Conservation (phyloP, 2,329 filamentous ascomycete genomes). For the Aspergillus sp. region DNA sequence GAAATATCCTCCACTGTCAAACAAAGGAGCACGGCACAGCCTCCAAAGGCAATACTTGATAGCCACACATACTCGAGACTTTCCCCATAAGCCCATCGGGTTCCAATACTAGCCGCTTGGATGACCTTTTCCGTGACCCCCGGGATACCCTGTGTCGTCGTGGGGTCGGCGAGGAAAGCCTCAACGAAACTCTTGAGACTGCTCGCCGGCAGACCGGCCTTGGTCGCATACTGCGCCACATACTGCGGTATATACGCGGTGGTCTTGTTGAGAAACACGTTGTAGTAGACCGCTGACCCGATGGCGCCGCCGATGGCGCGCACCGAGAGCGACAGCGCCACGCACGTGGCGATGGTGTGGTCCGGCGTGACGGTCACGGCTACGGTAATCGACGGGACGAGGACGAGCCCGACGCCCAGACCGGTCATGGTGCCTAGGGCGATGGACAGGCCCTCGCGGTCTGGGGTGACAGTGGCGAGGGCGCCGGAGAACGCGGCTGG, state of each 20-base stretch:
- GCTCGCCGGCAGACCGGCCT: not conserved
- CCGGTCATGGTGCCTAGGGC: not conserved
- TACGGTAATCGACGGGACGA: not conserved
- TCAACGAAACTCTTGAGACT: not conserved
- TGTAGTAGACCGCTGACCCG: not conserved
- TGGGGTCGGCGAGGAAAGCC: not conserved
- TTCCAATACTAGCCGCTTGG: not conserved
- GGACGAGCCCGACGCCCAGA: not conserved
- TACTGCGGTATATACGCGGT: not conserved
- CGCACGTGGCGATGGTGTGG: not conserved
- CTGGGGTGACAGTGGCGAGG: not conserved
- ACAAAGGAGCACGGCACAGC: not conserved
- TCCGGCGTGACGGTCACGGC: not conserved
- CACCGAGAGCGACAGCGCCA: not conserved
- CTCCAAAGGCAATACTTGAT: not conserved
- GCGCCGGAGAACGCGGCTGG: conserved; percentile 1
- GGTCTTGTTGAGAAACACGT: not conserved
- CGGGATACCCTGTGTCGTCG: not conserved
- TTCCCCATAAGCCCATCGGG: not conserved
- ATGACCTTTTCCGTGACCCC: not conserved
- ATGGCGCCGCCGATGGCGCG: not conserved
- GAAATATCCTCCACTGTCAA: not conserved
- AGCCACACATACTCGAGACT: conserved; percentile 1
- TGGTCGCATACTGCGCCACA: not conserved
- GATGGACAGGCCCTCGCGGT: not conserved